Base-by-base conservation (phyloP, 495 filamentous ascomycete species). In the Daldinia concentrica region DNA sequence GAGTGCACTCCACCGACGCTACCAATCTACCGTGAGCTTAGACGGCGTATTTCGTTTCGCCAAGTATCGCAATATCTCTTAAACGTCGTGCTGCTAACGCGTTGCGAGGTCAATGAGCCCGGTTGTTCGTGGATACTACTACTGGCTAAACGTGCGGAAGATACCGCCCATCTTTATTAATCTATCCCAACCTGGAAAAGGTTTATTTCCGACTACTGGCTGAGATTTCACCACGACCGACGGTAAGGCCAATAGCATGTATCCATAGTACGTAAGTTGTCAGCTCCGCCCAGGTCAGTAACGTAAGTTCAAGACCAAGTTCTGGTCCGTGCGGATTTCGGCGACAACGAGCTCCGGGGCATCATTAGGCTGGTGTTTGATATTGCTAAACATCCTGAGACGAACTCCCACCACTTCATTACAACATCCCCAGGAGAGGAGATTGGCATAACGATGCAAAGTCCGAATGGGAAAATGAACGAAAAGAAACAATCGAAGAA, bases 381-480 rank as follows among this genome's bases (percentile, higher is more conserved):
- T 48, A 48, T 54, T 45, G 45, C 30, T 32, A 58, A 22, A 58
- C 52, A 54, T 26, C 62, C 34, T 9, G 17, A 54, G 37, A 60
- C 48, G 54, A 67, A 74, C 72, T 71, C 50, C 26, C 75, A 74
- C 78, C 78, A 76, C 77, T 74, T 74, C 66, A 70, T 75, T 58
- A 74, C 50, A 57, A 64, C 80, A 76, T 82, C 80, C 79, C 79
- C 79, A 79, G 79, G 79, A 81, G 80, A 77, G 77, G 73, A 72
- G 66, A 66, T 74, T 63, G 77, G 72, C 79, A 75, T 77, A 75
- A 74, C 71, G 68, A 71, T 70, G 68, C 58, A 73, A 74, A 71
- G 59, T 66, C 68, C 59, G 71, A 71, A 22, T 60, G 73, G 60
- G 66, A 74, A 77, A 76, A 68, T 50, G 26, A 73, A 73, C 54